These are phyloP conservation scores for Coniochaeta sp. DNA, from an alignment of 2,329 filamentous ascomycete species.

Conservation along the genomic window DNA sequence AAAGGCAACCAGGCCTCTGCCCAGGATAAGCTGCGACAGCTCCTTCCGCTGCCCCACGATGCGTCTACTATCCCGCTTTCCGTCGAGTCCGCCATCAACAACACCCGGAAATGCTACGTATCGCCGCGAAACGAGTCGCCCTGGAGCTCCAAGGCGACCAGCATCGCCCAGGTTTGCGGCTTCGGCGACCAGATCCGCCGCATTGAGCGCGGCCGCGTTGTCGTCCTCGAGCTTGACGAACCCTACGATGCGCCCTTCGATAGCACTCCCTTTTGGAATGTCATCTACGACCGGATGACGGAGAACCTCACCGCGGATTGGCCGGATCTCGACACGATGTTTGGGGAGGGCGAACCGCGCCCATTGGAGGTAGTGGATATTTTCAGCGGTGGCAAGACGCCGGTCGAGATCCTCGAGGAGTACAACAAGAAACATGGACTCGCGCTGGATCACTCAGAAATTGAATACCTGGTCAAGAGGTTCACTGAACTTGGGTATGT, in stretches of 20 bases:
- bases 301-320: constrained; percentile 63
- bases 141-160: constrained; percentile 96
- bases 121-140: constrained; percentile 81
- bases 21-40: constrained; percentile 36
- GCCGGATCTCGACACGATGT: constrained; percentile 70
- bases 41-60: constrained; percentile 32
- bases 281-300: constrained; percentile 92
- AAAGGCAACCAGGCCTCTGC: constrained; percentile 35
- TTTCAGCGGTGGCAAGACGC: constrained; percentile 55
- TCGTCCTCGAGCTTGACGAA: constrained; percentile 59
- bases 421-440: constrained; percentile 82
- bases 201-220: constrained; percentile 78
- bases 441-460: constrained; percentile 73
- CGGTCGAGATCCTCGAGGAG: constrained; percentile 65
- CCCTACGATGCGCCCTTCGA: neutral
- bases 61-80: constrained; percentile 15
- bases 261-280: constrained; percentile 50
- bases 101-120: constrained; percentile 34
- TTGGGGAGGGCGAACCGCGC: constrained; percentile 56
- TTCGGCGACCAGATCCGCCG: constrained; percentile 63
- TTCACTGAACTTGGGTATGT: constrained; percentile 52
- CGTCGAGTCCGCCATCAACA: neutral
- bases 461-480: constrained; percentile 86
- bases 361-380: constrained; percentile 72
- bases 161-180: constrained; percentile 87